Evolutionary conservation across 148 eudicot species (phyloP), one percentile per base, ranked within the genome.

Genomic region (Nepenthes gracilis): DNA sequence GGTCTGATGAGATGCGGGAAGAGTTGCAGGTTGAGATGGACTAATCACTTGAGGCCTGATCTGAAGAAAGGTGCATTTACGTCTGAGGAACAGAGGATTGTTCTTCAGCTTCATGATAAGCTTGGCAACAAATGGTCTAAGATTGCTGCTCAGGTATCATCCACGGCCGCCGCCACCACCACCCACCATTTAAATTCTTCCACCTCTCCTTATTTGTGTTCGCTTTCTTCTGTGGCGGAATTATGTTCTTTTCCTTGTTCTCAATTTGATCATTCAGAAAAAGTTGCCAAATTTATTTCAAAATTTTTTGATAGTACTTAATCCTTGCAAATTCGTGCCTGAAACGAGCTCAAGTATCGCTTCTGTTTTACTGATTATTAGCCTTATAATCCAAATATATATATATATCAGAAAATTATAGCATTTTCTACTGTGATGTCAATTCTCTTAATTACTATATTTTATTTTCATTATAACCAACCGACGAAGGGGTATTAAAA

Each of bases 51-150:
- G 9, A 58, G 61, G 38, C 64, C 64, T 12, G 43, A 61, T 49
- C 23, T 61, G 4, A 61, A 61, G 55, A 61, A 61, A 49, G 64
- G 64, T 33, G 55, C 64, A 2, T 61, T 61, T 23, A 47, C 54
- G 9, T 13, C 55, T 9, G 64, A 61, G 40, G 64, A 61, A 12
- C 55, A 61, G 55, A 61, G 40, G 37, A 15, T 49, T 61, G 64
- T 61, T 23, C 53, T 61, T 12, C 32, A 61, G 9, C 64, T 61
- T 35, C 64, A 61, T 49, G 54, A 37, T 10, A 48, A 61, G 55
- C 64, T 61, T 61, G 64, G 64, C 23, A 61, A 61, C 54, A 61
- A 61, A 47, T 61, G 64, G 64, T 61, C 64, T 8, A 61, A 61
- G 12, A 61, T 61, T 47, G 64, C 64, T 11, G 54, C 54, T 47